Evolutionary conservation across 805 yeast species (phyloP).

Genomic region (Kurtzmaniella cleridarum): DNA sequence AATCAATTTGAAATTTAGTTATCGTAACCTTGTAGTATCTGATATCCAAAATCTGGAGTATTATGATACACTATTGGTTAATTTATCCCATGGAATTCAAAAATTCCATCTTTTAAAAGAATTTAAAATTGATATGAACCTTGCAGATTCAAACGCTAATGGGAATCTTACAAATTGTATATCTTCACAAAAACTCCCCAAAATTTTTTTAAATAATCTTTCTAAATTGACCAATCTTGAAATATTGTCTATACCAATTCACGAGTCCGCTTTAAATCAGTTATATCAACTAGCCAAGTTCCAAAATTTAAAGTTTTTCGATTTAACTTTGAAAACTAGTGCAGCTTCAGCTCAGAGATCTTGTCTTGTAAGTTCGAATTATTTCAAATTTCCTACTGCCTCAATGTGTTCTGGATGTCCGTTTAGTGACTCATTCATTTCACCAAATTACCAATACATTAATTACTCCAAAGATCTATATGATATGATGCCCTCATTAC

Average conservation of each 20-base stretch:
- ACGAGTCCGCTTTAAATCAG: too few species aligned
- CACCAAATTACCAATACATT: background rate
- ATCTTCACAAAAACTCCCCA: conserved; percentile 2
- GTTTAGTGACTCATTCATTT: background rate
- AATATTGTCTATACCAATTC: background rate
- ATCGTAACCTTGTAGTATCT: conserved; percentile 4
- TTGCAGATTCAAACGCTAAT: too few species aligned
- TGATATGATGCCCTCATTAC: background rate
- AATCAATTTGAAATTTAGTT: conserved; percentile 5
- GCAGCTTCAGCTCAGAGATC: background rate
- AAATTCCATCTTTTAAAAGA: conserved; percentile 3
- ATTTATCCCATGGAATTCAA: conserved; percentile 3
- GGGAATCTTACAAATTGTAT: too few species aligned
- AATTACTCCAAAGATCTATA: background rate
- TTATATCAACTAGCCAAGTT: background rate
- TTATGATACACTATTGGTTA: conserved; percentile 2
- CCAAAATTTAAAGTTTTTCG: conserved; percentile 3
- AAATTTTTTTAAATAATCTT: conserved; percentile 5
- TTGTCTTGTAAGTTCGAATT: conserved; percentile 7
- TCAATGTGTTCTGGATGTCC: background rate
- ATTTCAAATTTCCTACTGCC: conserved; percentile 7
- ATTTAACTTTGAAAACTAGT: background rate
- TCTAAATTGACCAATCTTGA: conserved; percentile 3
- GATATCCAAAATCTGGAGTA: conserved; percentile 1
- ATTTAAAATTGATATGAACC: conserved; percentile 8